Evolutionary conservation across 225 moss, liverwort and hornwort genomes (phyloP).

Genomic region (Neckera pumila): DNA sequence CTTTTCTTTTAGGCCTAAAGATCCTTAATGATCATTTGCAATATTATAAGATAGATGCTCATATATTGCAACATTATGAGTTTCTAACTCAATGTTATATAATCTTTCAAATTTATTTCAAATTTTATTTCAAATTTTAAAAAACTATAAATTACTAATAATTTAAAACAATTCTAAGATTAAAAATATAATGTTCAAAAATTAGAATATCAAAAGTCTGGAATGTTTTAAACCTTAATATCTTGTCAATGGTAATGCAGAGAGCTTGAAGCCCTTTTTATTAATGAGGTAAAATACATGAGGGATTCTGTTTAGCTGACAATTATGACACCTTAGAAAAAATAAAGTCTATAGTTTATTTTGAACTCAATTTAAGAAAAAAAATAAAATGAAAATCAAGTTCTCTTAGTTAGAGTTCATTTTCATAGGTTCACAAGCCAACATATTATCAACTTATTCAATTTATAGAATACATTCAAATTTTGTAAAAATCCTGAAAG

Average conservation of each 20-base stretch:
- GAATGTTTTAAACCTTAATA: not conserved
- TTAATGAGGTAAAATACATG: not conserved
- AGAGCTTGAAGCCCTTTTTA: not conserved
- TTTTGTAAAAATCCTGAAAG: accelerated
- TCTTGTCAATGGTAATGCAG: not conserved
- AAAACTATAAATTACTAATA: not conserved
- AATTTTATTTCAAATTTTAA: too few relatives aligned
- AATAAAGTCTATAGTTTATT: not conserved
- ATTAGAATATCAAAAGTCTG: not conserved
- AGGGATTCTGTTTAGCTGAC: not conserved
- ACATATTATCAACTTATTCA: not conserved
- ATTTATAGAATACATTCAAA: not conserved
- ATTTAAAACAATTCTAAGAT: not conserved
- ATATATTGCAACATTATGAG: too few relatives aligned
- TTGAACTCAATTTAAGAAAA: not conserved
- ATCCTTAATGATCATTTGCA: not conserved
- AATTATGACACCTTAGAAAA: not conserved
- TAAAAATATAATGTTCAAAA: not conserved
- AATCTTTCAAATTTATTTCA: not conserved
- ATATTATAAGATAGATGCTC: not conserved
- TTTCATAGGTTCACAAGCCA: not conserved
- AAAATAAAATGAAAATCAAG: not conserved
- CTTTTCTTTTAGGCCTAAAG: not conserved
- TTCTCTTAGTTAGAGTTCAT: not conserved
- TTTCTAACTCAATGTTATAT: not conserved